Evolutionary conservation across 176 grass and related monocot genomes (phyloP), one percentile per base, ranked within the genome.

Genomic region (Aegilops tauschii): DNA sequence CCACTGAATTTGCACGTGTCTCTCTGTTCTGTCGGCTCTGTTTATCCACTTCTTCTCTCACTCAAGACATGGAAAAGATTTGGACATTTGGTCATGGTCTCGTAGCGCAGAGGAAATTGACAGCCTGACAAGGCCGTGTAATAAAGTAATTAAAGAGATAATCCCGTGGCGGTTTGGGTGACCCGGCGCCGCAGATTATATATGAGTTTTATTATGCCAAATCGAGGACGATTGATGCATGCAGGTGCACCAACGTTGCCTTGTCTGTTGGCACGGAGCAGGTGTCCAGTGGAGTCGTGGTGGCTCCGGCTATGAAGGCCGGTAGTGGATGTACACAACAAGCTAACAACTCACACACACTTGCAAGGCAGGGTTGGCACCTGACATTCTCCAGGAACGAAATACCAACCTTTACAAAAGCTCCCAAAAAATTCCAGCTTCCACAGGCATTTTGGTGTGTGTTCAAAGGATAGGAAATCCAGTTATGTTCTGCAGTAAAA

Each of bases 221-320:
- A 75, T 30, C 72, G 70, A 75, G 21, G 36, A 73, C 3, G 13
- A 12, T 21, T 1, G 12, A 21, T 56, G 2, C 6, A 59, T 21
- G 20, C 17, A 50, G 42, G 72, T 50, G 42, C 72, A 75, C 25
- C 72, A 75, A 50, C 44, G 42, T 30, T 75, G 44, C 18, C 42
- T 30, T 75, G 44, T 30, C 42, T 75, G 44, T 75, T 50, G 72
- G 72, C 54, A 30, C 42, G 72, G 42, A 75, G 72, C 72, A 75
- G 72, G 72, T 75, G 42, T 74, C 71, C 39, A 1, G 69, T 42
- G 71, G 40, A 47, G 40, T 74, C 71, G n/a, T 45, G n/a, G 23
- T 47, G 23, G 12, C 40, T 25, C 30, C 65, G 16, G 65, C 14
- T 30, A 68, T 32, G 14, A 32, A 17, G 71, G 40, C 7, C 39